phyloP scores from a whole-genome alignment of 305 asterid genomes.

The Euphrasia arctica region DNA sequence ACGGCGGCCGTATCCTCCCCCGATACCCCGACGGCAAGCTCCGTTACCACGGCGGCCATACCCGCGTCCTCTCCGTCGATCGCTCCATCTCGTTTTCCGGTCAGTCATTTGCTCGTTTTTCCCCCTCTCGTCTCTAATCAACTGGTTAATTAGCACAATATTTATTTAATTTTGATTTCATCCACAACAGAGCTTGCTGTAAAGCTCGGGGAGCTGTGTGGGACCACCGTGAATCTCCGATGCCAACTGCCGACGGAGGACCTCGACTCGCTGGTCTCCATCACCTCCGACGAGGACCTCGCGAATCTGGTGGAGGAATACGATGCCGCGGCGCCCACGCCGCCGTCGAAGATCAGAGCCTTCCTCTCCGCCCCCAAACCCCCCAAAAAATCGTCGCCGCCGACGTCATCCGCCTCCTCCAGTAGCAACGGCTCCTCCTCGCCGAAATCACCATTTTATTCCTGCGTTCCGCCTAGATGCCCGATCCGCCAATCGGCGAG shows the following conservation, averaged over 20 bases:
- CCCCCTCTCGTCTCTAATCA: neutral
- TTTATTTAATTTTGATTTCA: neutral
- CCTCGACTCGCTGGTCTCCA: conserved; percentile 71
- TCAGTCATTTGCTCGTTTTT: conserved; percentile 24
- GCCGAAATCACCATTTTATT: conserved; percentile 39
- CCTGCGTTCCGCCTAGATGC: conserved; percentile 31
- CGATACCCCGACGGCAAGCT: conserved; percentile 87
- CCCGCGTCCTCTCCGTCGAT: conserved; percentile 76
- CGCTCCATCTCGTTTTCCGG: conserved; percentile 70
- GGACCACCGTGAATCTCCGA: conserved; percentile 51
- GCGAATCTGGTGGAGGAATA: conserved; percentile 76
- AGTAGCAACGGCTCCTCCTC: conserved; percentile 41
- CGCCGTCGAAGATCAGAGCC: conserved; percentile 64
- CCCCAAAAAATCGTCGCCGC: conserved; percentile 41
- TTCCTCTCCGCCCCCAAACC: conserved; percentile 59
- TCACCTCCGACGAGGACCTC: conserved; percentile 86
- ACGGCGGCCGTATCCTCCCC: conserved; percentile 89
- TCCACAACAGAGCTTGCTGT: conserved; percentile 50
- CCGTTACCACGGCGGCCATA: conserved; percentile 87
- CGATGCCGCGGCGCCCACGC: conserved; percentile 39
- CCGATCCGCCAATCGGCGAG: conserved; percentile 36
- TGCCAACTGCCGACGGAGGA: conserved; percentile 85
- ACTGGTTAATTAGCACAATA: no score
- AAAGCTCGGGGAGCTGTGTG: conserved; percentile 70
- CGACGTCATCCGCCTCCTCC: conserved; percentile 50